These are phyloP conservation scores for Sabuloglossum arenarium DNA, from an alignment of 495 filamentous ascomycete genomes.

Conservation along the genomic window DNA sequence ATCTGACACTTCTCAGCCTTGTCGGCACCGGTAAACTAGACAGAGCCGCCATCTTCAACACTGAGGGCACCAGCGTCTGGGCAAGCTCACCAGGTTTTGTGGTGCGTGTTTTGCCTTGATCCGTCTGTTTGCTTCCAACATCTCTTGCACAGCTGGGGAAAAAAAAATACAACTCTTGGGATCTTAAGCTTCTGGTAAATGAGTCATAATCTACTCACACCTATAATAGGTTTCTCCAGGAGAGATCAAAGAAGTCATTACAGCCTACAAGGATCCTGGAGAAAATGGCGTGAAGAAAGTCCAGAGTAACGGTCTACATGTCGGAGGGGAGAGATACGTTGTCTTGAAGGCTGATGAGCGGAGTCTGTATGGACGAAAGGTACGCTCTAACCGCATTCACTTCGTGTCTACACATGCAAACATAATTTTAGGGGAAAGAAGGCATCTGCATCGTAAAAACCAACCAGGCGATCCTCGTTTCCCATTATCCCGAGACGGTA, in stretches of 20 bases:
- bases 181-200: not conserved
- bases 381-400: conserved; percentile 18
- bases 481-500: conserved; percentile 53
- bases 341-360: conserved; percentile 49
- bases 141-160: not conserved
- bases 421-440: conserved; percentile 42
- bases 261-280: conserved; percentile 21
- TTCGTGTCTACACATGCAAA: not conserved
- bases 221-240: conserved; percentile 27
- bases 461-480: conserved; percentile 64
- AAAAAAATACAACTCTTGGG: not conserved
- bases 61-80: conserved; percentile 65
- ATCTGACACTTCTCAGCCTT: conserved; percentile 32
- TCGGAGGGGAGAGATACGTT: conserved; percentile 54
- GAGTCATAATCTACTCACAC: not conserved
- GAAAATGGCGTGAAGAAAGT: conserved; percentile 25
- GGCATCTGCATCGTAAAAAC: conserved; percentile 68
- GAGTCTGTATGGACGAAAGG: conserved; percentile 72
- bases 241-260: conserved; percentile 39
- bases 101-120: conserved; percentile 27
- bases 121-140: conserved; percentile 1
- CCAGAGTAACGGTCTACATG: conserved; percentile 39
- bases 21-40: conserved; percentile 67
- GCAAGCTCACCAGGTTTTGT: conserved; percentile 47
- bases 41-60: conserved; percentile 71